Percentiles rank a stretch among this genome's conserved stretches.
Conservation (phyloP, 768 basidiomycete species). For the Candolleomyces eurysporus region DNA sequence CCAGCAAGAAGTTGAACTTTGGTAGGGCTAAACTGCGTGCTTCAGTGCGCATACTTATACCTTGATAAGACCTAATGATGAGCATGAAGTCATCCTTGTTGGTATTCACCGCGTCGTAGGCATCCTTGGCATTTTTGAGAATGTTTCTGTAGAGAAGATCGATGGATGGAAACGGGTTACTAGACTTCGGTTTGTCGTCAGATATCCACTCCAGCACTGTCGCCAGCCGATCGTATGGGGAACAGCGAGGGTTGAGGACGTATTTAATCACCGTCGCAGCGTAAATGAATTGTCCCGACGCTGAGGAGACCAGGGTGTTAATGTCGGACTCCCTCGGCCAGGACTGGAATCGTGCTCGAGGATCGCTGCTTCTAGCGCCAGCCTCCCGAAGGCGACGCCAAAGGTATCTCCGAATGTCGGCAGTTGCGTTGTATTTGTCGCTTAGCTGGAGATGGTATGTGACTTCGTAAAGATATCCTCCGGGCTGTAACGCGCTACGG, state of each 20-base stretch:
- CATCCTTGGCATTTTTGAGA: neutral
- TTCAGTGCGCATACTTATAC: neutral
- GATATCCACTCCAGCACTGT: neutral
- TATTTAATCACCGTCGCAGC: slow-evolving; percentile 11
- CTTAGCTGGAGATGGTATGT: slow-evolving; percentile 2
- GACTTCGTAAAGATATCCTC: neutral
- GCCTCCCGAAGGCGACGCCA: slow-evolving; percentile 2
- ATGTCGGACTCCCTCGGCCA: slow-evolving; percentile 12
- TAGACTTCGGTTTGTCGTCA: neutral
- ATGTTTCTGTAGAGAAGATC: slow-evolving; percentile 8
- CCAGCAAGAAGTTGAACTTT: neutral
- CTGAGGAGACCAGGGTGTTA: slow-evolving; percentile 3
- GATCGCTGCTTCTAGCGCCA: neutral
- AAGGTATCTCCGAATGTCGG: neutral
- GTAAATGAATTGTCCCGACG: slow-evolving; percentile 15
- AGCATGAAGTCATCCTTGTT: neutral
- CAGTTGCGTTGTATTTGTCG: slow-evolving; percentile 1
- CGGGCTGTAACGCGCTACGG: neutral
- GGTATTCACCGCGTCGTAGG: neutral
- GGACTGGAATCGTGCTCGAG: neutral
- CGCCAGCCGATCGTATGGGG: neutral
- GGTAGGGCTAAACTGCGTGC: neutral
- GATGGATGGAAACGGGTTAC: slow-evolving; percentile 2
- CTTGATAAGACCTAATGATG: neutral
- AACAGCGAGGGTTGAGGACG: slow-evolving; percentile 8